Base-by-base conservation (phyloP, 164 flowering plant species). In the Brasenia schreberi region DNA sequence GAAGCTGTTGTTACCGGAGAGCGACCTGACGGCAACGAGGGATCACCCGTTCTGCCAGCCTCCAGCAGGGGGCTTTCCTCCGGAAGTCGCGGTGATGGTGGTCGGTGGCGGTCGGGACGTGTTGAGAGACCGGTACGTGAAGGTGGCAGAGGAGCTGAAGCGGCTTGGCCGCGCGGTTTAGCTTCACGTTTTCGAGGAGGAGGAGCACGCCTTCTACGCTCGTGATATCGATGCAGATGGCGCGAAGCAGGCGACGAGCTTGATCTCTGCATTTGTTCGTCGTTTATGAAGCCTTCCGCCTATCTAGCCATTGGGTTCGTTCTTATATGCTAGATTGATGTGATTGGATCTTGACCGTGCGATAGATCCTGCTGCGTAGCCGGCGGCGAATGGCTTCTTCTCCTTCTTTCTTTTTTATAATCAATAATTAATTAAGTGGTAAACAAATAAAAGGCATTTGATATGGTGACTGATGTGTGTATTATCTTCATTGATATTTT, bases 31-130 rank as follows among this genome's bases (percentile, higher is more conserved):
- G 19, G 76, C 83, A 0, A 81, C 82, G 68, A 80, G 87, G 7
- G 86, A 84, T 27, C 90, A 90, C 53, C 82, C 72, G 77, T 86
- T 74, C 52, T 76, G 75, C 53, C 82, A 86, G 62, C 86, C 83
- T 52, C 59, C 64, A 73, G 69, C 43, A 19, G 65, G 10, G 0
- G 67, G 66, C 14, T 3, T 60, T 1, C 59, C 65, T 0, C 5
- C 65, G 0, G 12, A 7, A 0, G 78, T 45, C 53, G 53, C 63
- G 0, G 19, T 18, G 19, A 18, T 60, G 19, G 63, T 60, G 63
- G 63, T 60, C 9, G n/a, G 9, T 1, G 63, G 63, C 7, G 63
- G 63, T 11, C 19, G 27, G 63, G 63, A 60, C 27, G 4, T 60
- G 63, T 17, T 60, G 19, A 18, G 63, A 60, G 63, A 60, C 63